These are phyloP conservation scores for Aspergillus nanangensis DNA, from an alignment of 495 filamentous ascomycete species.

Conservation along the genomic window DNA sequence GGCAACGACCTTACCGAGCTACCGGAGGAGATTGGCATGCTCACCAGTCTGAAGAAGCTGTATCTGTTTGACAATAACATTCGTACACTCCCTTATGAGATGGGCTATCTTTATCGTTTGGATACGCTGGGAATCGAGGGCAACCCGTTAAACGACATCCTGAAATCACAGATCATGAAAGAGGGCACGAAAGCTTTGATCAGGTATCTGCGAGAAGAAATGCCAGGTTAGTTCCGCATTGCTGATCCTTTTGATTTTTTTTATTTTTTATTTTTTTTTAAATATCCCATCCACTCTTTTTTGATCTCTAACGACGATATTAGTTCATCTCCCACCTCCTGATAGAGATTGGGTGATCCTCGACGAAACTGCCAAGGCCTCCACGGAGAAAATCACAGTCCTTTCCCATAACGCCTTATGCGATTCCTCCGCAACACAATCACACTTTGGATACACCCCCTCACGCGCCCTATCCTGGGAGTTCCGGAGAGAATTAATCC, in stretches of 20 bases:
- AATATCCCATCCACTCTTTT: no score
- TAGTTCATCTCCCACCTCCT: constrained; percentile 60
- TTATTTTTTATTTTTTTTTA: no score
- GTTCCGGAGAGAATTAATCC: constrained; percentile 73
- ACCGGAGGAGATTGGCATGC: constrained; percentile 93
- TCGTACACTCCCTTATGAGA: constrained; percentile 71
- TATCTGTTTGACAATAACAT: constrained; percentile 87
- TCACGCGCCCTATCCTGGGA: constrained; percentile 76
- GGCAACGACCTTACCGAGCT: constrained; percentile 79
- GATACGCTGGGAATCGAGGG: constrained; percentile 90
- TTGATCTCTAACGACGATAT: no score
- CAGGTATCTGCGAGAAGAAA: constrained; percentile 72
- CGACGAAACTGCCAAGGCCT: constrained; percentile 49
- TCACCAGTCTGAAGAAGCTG: constrained; percentile 76
- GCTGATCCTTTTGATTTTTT: constrained; percentile 1
- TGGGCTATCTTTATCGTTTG: constrained; percentile 81
- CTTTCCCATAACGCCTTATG: constrained; percentile 94
- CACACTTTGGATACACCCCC: constrained; percentile 85
- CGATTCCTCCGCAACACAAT: constrained; percentile 79
- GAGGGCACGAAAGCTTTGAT: constrained; percentile 83
- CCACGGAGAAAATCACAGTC: constrained; percentile 65
- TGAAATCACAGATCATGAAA: constrained; percentile 75
- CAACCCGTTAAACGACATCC: constrained; percentile 69
- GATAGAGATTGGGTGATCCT: constrained; percentile 67
- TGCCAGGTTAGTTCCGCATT: constrained; percentile 61